These are phyloP conservation scores for Patellaria atrata DNA, from an alignment of 495 filamentous ascomycete species.

Conservation along the genomic window DNA sequence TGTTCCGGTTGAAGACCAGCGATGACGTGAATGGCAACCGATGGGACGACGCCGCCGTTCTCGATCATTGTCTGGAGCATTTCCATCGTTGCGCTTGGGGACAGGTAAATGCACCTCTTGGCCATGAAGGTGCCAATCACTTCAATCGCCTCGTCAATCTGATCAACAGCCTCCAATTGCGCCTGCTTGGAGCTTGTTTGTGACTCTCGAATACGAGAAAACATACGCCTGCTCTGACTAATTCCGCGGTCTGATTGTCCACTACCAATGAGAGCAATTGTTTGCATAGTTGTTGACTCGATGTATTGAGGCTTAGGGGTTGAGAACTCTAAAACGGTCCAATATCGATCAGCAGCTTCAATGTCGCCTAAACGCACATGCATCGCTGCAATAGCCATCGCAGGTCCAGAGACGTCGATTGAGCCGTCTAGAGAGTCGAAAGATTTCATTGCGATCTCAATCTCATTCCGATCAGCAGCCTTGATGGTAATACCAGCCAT, in stretches of 20 bases:
- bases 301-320: constrained; percentile 39
- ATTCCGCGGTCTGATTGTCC: constrained; percentile 66
- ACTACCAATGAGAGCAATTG: constrained; percentile 64
- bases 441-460: constrained; percentile 52
- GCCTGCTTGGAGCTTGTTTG: constrained; percentile 26
- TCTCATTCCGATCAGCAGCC: constrained; percentile 70
- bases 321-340: constrained; percentile 44
- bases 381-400: constrained; percentile 75
- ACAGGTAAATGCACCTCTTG: constrained; percentile 33
- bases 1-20: constrained; percentile 43
- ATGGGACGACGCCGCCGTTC: constrained; percentile 46
- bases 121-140: constrained; percentile 49
- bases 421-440: constrained; percentile 36
- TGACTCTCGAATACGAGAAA: constrained; percentile 54
- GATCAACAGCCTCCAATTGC: constrained; percentile 46
- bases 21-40: constrained; percentile 48
- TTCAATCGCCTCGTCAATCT: constrained; percentile 76
- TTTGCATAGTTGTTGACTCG: constrained; percentile 76
- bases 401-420: constrained; percentile 41
- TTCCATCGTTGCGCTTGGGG: constrained; percentile 41
- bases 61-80: constrained; percentile 63
- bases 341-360: constrained; percentile 57
- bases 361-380: constrained; percentile 69
- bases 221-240: constrained; percentile 64
- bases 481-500: constrained; percentile 44